Percentiles rank a stretch among this genome's conserved stretches.
Conservation (phyloP, 371 early-diverging fungal species). For the Apophysomyces sp. region DNA sequence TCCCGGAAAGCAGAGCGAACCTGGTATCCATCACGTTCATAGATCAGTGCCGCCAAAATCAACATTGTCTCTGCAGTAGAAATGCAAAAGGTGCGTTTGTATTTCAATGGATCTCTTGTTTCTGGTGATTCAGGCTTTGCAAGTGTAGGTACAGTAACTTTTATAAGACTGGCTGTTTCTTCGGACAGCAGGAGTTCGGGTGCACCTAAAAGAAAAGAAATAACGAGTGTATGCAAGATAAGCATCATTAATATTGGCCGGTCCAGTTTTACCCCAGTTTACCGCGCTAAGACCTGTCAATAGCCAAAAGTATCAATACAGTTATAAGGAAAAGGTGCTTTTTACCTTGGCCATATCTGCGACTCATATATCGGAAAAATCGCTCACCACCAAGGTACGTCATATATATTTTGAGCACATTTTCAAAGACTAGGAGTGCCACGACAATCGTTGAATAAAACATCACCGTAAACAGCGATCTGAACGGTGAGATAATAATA, state of each 20-base stretch:
- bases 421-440: conserved; percentile 12
- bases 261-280: too few species aligned
- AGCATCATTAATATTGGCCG: too few species aligned
- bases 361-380: too few species aligned
- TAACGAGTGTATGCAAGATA: too few species aligned
- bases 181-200: conserved; percentile 11
- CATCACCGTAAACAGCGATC: too few species aligned
- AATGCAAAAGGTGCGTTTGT: conserved; percentile 12
- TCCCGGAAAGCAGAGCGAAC: conserved; percentile 18
- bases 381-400: too few species aligned
- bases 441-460: conserved; percentile 11
- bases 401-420: conserved; percentile 16
- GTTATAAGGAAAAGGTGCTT: too few species aligned
- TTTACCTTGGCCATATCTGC: too few species aligned
- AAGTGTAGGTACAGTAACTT: conserved; percentile 5
- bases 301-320: too few species aligned
- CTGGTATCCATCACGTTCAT: conserved; percentile 35
- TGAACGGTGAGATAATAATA: conserved; percentile 18
- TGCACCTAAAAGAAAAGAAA: conserved; percentile 2
- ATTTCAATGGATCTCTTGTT: too few species aligned
- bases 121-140: too few species aligned
- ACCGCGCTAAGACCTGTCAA: too few species aligned
- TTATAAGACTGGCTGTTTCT: conserved; percentile 8
- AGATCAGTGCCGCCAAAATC: conserved; percentile 21
- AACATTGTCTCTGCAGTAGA: conserved; percentile 20